Percentiles rank a stretch among this genome's conserved stretches.
These are phyloP conservation scores for Pezicula neosporulosa DNA, from an alignment of 2,329 filamentous ascomycete species.

Conservation along the genomic window DNA sequence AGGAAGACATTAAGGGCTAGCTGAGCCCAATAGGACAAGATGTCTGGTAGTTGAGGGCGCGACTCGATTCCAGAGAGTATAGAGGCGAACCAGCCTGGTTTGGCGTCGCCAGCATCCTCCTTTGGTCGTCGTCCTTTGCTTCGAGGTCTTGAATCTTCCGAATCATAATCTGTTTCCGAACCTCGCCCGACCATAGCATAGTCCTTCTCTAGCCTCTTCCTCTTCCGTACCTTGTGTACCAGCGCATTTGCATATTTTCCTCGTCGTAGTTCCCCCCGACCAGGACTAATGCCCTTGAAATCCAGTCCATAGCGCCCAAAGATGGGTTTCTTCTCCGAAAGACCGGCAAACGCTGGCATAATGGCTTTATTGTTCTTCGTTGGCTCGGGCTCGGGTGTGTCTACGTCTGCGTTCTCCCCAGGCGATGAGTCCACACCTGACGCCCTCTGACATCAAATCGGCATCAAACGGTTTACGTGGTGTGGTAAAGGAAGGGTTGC, in stretches of 20 bases:
- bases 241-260: slow-evolving; percentile 43
- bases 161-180: slow-evolving; percentile 32
- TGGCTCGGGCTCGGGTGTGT: slow-evolving; percentile 49
- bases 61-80: slow-evolving; percentile 60
- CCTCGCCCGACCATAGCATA: slow-evolving; percentile 32
- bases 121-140: slow-evolving; percentile 32
- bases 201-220: slow-evolving; percentile 41
- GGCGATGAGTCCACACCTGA: slow-evolving; percentile 60
- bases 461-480: slow-evolving; percentile 56
- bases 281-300: slow-evolving; percentile 41
- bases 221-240: slow-evolving; percentile 45
- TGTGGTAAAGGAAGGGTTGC: slow-evolving; percentile 63
- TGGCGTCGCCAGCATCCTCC: slow-evolving; percentile 11
- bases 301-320: slow-evolving; percentile 40
- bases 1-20: slow-evolving; percentile 47
- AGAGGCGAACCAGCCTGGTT: slow-evolving; percentile 37
- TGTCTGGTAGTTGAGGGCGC: slow-evolving; percentile 62
- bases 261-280: slow-evolving; percentile 61
- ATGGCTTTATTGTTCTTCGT: slow-evolving; percentile 49
- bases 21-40: slow-evolving; percentile 65
- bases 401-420: slow-evolving; percentile 47
- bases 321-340: slow-evolving; percentile 38
- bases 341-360: slow-evolving; percentile 42
- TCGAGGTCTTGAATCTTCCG: slow-evolving; percentile 31
- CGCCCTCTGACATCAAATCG: slow-evolving; percentile 46